phyloP scores from a whole-genome alignment of 106 monocot species.

The Acorus calamus region DNA sequence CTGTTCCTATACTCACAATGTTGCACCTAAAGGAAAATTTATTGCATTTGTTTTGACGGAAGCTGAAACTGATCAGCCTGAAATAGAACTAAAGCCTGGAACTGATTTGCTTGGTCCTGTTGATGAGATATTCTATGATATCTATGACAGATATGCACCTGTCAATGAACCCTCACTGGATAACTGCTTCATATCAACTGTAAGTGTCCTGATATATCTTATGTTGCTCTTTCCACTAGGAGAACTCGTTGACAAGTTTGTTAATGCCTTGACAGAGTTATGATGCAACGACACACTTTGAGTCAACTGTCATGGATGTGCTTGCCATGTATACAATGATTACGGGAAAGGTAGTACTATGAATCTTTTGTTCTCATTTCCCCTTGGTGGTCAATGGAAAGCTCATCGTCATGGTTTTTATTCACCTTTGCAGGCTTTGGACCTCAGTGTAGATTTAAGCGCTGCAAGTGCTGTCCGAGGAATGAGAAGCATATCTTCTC shows the following conservation, averaged over 20 bases:
- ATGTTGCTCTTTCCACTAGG: background rate
- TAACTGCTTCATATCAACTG: slow-evolving; percentile 91
- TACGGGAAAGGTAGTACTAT: slow-evolving; percentile 75
- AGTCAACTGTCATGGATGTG: slow-evolving; percentile 90
- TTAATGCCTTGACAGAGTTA: slow-evolving; percentile 60
- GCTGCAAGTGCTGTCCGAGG: slow-evolving; percentile 72
- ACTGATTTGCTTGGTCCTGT: slow-evolving; percentile 88
- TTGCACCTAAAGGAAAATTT: slow-evolving; percentile 92
- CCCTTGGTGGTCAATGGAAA: background rate
- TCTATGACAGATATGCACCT: slow-evolving; percentile 78
- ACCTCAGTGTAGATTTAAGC: slow-evolving; percentile 65
- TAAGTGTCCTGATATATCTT: slow-evolving; percentile 26
- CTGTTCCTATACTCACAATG: slow-evolving; percentile 86
- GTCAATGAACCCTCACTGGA: slow-evolving; percentile 80
- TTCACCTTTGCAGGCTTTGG: slow-evolving; percentile 31
- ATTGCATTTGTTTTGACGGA: slow-evolving; percentile 92
- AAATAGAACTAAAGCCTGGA: slow-evolving; percentile 65
- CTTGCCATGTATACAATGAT: slow-evolving; percentile 79
- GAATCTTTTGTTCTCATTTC: background rate
- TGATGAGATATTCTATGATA: slow-evolving; percentile 89
- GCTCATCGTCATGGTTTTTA: background rate
- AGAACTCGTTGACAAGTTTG: background rate
- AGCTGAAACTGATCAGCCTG: slow-evolving; percentile 83
- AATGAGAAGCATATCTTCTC: slow-evolving; percentile 18
- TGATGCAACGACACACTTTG: slow-evolving; percentile 96